Conservation (phyloP, 495 filamentous ascomycete genomes). For the Trichoderma orchidacearum region DNA sequence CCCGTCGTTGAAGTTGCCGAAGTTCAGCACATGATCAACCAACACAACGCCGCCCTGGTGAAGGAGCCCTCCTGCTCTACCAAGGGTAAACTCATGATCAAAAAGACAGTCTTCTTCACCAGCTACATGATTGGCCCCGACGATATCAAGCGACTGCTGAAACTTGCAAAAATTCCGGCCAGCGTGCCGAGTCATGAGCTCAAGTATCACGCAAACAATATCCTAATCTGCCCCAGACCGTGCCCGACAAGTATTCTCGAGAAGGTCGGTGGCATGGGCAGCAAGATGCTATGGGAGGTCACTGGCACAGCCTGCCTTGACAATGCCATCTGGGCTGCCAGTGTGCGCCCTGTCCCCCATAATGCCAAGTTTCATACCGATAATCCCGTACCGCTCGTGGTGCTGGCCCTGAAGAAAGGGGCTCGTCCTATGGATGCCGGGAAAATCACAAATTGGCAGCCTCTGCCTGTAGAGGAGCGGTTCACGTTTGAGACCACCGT, state of each 20-base stretch:
- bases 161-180: constrained; percentile 48
- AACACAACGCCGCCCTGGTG: constrained; percentile 50
- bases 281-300: constrained; percentile 70
- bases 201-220: constrained; percentile 76
- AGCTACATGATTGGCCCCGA: constrained; percentile 68
- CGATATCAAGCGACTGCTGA: constrained; percentile 56
- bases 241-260: constrained; percentile 53
- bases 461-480: constrained; percentile 48
- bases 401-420: constrained; percentile 57
- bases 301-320: constrained; percentile 61
- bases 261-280: constrained; percentile 74
- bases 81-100: constrained; percentile 48
- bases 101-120: constrained; percentile 84
- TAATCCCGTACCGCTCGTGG: constrained; percentile 57
- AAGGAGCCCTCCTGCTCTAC: constrained; percentile 13
- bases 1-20: constrained; percentile 72
- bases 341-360: constrained; percentile 55
- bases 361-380: constrained; percentile 57
- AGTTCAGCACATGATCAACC: constrained; percentile 79
- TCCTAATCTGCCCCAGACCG: constrained; percentile 71
- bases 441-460: constrained; percentile 76
- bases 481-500: constrained; percentile 67
- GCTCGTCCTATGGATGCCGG: constrained; percentile 67
- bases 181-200: constrained; percentile 48
- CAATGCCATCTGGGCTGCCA: constrained; percentile 75